These are phyloP conservation scores for Chaetomium olivaceum DNA, from an alignment of 2,329 filamentous ascomycete species.

Conservation along the genomic window DNA sequence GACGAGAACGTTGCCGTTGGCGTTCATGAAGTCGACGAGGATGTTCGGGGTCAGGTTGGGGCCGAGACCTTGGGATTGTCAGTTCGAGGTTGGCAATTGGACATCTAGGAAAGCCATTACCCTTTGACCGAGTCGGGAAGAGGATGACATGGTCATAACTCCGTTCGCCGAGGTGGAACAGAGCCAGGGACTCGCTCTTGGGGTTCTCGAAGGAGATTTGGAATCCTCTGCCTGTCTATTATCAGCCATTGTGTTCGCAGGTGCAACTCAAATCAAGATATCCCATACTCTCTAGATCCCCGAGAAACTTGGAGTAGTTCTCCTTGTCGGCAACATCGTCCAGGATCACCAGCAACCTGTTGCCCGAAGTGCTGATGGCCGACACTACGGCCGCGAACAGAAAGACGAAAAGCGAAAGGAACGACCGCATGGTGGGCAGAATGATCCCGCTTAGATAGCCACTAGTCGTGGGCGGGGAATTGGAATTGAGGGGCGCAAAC, in stretches of 20 bases:
- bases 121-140: slow-evolving; percentile 88
- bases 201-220: slow-evolving; percentile 78
- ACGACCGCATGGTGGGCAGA: slow-evolving; percentile 63
- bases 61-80: slow-evolving; percentile 65
- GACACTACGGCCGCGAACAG: slow-evolving; percentile 66
- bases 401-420: slow-evolving; percentile 69
- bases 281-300: slow-evolving; percentile 65
- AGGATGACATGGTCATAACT: slow-evolving; percentile 89
- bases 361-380: slow-evolving; percentile 77
- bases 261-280: not conserved
- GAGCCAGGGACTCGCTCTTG: slow-evolving; percentile 71
- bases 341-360: slow-evolving; percentile 79
- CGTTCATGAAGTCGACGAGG: slow-evolving; percentile 88
- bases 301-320: slow-evolving; percentile 79
- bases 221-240: slow-evolving; percentile 72
- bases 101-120: slow-evolving; percentile 44
- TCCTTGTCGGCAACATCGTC: slow-evolving; percentile 81
- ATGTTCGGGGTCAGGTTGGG: slow-evolving; percentile 82
- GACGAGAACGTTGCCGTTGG: slow-evolving; percentile 86
- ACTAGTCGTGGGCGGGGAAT: slow-evolving; percentile 10
- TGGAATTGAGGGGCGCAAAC: slow-evolving; percentile 30
- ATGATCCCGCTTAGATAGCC: slow-evolving; percentile 22
- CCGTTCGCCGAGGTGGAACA: slow-evolving; percentile 85
- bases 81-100: not conserved
- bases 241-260: slow-evolving; percentile 26